Base-by-base conservation (phyloP, 2,329 filamentous ascomycete genomes). In the Aspergillus pseudoviridinutans region DNA sequence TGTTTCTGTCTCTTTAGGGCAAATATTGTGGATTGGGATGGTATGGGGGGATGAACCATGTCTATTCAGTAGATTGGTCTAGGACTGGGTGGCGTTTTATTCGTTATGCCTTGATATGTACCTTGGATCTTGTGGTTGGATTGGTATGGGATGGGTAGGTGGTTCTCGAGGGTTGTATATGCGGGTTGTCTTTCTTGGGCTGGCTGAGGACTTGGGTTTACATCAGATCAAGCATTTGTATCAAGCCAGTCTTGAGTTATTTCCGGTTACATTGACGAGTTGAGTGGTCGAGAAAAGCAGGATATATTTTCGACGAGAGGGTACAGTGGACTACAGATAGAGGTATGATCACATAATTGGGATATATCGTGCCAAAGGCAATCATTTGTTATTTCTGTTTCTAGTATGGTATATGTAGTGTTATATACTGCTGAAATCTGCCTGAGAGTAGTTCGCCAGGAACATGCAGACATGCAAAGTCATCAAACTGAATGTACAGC, bases 401-500 rank as follows among this genome's bases (percentile, higher is more conserved):
- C 14, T 24, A 25, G 24, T 47, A 47, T 47, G 9, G 9, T 47
- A 47, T 24, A 17, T 12, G 6, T 27, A 25, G 4, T 47, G 24
- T 22, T 24, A 47, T 47, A 47, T 24, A 46, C 42, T 46, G 42
- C 10, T 46, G 42, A n/a, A 22, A 14, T 10, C 14, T 44, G 20
- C 4, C 41, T 20, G 41, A 22, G 22, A 46, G 4, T 17, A 47
- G 44, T 25, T 24, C 44, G 27, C 44, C 44, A 47, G 44, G 44
- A 47, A 47, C 44, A 47, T 24, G 24, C 22, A 47, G 12, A 25
- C 10, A 25, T 51, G 46, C 47, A 52, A 55, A 57, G 51, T 22
- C 20, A 25, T 47, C 44, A 47, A 25, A 24, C 44, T 47, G 44
- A 25, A 47, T 47, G 20, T 59, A 56, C 49, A 53, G 50, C 53